Evolutionary conservation across 495 filamentous ascomycete species (phyloP).

Genomic region (Aspergillus sclerotiicarbonarius): DNA sequence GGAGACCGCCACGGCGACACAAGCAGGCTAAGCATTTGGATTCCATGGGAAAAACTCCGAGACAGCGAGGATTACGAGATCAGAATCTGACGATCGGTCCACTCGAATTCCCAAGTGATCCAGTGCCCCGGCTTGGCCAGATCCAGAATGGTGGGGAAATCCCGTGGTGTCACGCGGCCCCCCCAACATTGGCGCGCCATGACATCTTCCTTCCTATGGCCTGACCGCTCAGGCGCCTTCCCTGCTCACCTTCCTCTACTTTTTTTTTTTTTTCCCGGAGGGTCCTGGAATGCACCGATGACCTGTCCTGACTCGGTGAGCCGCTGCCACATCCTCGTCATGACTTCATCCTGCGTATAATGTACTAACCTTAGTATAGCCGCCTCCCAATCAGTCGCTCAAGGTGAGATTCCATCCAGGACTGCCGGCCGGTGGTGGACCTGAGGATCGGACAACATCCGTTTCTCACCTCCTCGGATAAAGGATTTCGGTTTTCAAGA

Average conservation of each 20-base stretch:
- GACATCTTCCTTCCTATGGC: background rate
- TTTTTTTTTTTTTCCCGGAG: background rate
- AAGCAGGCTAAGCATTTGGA: background rate
- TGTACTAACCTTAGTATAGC: background rate
- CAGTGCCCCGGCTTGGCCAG: background rate
- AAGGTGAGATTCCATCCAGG: background rate
- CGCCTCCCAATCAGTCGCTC: background rate
- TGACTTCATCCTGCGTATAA: background rate
- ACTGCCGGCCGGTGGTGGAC: background rate
- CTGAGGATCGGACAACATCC: background rate
- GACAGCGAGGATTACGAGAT: too few species aligned
- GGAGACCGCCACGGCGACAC: background rate
- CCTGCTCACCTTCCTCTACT: too few species aligned
- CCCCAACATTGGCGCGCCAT: background rate
- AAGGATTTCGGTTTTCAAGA: background rate
- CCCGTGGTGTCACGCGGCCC: background rate
- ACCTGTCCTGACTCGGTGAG: background rate
- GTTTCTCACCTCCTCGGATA: background rate
- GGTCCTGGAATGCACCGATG: background rate
- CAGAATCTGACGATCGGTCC: background rate
- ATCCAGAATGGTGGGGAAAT: background rate
- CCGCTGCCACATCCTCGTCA: background rate
- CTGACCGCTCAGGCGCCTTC: background rate
- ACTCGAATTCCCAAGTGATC: background rate
- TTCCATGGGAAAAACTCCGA: background rate